Conservation (phyloP, 208 protist species). For the Crithidia fasciculata region DNA sequence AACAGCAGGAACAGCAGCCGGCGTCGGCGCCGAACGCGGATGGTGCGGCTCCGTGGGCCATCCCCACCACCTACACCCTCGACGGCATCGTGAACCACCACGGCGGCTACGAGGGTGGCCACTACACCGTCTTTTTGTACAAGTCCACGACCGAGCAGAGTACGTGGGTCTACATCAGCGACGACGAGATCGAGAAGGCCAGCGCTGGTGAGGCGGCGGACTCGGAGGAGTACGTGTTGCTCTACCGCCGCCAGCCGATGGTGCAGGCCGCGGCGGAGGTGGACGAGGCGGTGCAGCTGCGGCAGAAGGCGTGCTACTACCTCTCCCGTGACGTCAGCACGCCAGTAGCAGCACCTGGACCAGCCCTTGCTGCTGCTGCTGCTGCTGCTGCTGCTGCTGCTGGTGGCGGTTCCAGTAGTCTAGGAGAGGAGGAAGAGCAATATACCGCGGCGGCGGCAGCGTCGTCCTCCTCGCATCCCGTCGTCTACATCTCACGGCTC, state of each 20-base stretch:
- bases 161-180: constrained; percentile 83
- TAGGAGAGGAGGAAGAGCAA: background rate
- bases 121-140: constrained; percentile 84
- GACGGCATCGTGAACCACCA: constrained; percentile 85
- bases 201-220: constrained; percentile 55
- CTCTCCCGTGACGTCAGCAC: constrained; percentile 20
- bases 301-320: constrained; percentile 61
- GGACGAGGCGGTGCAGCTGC: constrained; percentile 47
- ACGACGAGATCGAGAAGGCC: constrained; percentile 56
- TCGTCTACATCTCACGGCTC: constrained; percentile 78
- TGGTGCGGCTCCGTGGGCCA: constrained; percentile 9
- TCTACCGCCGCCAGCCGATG: constrained; percentile 86
- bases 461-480: background rate
- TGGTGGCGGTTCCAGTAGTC: too few relatives aligned
- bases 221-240: constrained; percentile 85
- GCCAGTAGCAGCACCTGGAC: background rate
- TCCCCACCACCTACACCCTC: constrained; percentile 80
- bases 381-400: too few relatives aligned
- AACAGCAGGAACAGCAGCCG: background rate
- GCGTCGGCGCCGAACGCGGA: constrained; percentile 2
- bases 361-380: too few relatives aligned
- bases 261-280: constrained; percentile 27
- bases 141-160: constrained; percentile 54
- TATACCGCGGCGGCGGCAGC: background rate
- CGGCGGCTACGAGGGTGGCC: constrained; percentile 79